Evolutionary conservation across 768 basidiomycete genomes (phyloP).

Genomic region (Panus rudis): DNA sequence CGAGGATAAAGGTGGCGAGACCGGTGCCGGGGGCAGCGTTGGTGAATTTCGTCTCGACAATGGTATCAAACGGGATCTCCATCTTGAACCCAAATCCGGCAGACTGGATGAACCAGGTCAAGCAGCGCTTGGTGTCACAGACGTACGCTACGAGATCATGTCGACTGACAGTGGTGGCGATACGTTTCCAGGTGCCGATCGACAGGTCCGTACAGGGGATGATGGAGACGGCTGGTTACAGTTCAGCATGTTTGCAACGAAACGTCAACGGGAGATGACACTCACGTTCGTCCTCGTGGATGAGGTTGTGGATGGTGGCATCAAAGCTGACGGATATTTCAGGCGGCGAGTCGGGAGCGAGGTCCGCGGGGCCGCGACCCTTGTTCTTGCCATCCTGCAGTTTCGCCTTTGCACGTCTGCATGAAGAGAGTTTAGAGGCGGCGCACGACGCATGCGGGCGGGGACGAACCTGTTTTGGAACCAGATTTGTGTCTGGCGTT

Average conservation of each 20-base stretch:
- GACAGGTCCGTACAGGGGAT: slow-evolving; percentile 71
- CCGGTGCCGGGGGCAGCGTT: slow-evolving; percentile 49
- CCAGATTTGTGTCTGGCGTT: slow-evolving; percentile 87
- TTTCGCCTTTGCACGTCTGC: slow-evolving; percentile 78
- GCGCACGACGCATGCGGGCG: not conserved
- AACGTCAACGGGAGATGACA: slow-evolving; percentile 8
- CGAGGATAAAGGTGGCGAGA: slow-evolving; percentile 56
- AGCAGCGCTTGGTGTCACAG: slow-evolving; percentile 55
- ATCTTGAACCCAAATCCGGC: slow-evolving; percentile 76
- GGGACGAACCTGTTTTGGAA: slow-evolving; percentile 70
- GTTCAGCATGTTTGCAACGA: not conserved
- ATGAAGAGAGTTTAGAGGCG: not conserved
- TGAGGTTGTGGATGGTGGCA: slow-evolving; percentile 51
- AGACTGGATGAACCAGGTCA: slow-evolving; percentile 77
- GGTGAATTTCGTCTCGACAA: slow-evolving; percentile 51
- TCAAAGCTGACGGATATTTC: slow-evolving; percentile 46
- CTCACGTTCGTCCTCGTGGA: slow-evolving; percentile 76
- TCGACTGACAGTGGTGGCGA: slow-evolving; percentile 44
- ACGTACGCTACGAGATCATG: slow-evolving; percentile 74
- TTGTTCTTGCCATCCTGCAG: slow-evolving; percentile 54
- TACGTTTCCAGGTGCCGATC: slow-evolving; percentile 75
- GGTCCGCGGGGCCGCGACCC: slow-evolving; percentile 27
- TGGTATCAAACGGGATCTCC: slow-evolving; percentile 66
- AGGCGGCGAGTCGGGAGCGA: slow-evolving; percentile 44
- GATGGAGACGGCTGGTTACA: slow-evolving; percentile 53